Evolutionary conservation across 73 alveolate species (phyloP).

Genomic region (Durusdinium trenchii): DNA sequence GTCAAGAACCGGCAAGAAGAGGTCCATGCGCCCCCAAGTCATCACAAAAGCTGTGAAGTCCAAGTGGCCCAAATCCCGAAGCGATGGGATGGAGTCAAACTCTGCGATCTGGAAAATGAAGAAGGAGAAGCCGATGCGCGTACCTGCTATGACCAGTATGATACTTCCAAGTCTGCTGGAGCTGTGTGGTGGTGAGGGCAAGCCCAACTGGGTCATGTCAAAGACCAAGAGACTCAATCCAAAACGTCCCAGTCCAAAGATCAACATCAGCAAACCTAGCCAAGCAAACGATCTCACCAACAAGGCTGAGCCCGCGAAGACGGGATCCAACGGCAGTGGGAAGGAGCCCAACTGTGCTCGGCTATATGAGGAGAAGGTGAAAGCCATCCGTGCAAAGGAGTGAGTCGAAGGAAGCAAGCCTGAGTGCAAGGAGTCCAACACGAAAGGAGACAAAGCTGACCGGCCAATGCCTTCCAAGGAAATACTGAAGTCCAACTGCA

Average conservation of each 20-base stretch:
- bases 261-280: neutral
- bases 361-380: neutral
- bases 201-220: neutral
- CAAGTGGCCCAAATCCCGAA: neutral
- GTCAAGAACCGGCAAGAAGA: neutral
- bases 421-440: conserved; percentile 13
- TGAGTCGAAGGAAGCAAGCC: conserved; percentile 21
- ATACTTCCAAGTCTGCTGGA: neutral
- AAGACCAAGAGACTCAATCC: neutral
- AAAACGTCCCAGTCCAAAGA: neutral
- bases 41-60: neutral
- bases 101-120: neutral
- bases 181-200: neutral
- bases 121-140: neutral
- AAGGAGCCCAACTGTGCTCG: neutral
- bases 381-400: neutral
- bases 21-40: neutral
- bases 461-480: conserved; percentile 6
- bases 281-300: neutral
- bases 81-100: neutral
- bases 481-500: neutral
- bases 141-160: too few species aligned
- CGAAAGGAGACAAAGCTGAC: neutral
- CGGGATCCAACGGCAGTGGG: neutral
- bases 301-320: neutral